Conservation (phyloP, 495 filamentous ascomycete species). For the Talaromyces stipitatus region DNA sequence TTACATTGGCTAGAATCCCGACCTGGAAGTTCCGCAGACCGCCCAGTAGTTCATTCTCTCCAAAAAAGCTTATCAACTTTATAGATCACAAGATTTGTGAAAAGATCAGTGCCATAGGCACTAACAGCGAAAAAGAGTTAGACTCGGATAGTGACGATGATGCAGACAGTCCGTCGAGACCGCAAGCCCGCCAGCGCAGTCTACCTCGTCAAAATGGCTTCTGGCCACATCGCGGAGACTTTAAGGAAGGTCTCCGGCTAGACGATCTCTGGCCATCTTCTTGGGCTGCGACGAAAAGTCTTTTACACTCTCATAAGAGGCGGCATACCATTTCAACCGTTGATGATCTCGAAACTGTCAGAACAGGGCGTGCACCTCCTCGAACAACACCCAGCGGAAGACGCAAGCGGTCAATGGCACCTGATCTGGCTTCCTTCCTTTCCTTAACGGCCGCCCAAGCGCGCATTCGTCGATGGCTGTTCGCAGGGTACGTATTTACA, state of each 20-base stretch:
- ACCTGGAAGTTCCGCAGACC: conserved; percentile 77
- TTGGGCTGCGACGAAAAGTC: conserved; percentile 5
- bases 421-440: conserved; percentile 63
- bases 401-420: conserved; percentile 58
- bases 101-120: conserved; percentile 28
- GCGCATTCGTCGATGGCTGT: conserved; percentile 67
- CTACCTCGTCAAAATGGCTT: conserved; percentile 11
- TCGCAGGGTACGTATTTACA: conserved; percentile 70
- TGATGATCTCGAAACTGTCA: conserved; percentile 18
- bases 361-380: conserved; percentile 20
- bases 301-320: conserved; percentile 17
- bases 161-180: conserved; percentile 13
- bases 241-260: conserved; percentile 13
- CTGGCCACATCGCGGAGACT: conserved; percentile 4
- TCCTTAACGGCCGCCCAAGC: conserved; percentile 76
- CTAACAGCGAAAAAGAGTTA: conserved; percentile 26
- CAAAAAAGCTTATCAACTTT: conserved; percentile 41
- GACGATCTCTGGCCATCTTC: conserved; percentile 18
- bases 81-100: conserved; percentile 43
- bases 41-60: conserved; percentile 34
- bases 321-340: conserved; percentile 48
- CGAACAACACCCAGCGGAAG: conserved; percentile 56
- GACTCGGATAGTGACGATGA: conserved; percentile 43
- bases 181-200: conserved; percentile 15
- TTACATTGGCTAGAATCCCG: conserved; percentile 79